These are phyloP conservation scores for Bolboschoenoplectus hybrid DNA, from an alignment of 202 grass and related monocot species.

Conservation along the genomic window DNA sequence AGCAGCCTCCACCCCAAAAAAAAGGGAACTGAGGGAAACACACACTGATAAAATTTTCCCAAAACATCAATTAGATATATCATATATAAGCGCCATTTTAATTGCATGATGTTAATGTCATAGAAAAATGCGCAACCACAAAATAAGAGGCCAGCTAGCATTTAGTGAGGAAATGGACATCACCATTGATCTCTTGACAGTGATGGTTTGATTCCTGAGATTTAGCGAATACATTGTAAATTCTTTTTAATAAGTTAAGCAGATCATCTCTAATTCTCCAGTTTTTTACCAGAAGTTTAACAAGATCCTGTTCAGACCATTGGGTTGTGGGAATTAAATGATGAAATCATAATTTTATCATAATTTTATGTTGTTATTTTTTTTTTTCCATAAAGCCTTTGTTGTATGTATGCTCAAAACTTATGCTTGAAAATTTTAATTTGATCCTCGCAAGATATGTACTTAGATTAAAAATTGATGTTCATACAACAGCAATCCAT, in stretches of 20 bases:
- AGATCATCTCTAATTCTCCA: too few relatives aligned
- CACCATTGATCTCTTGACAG: neutral
- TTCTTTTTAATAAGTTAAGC: neutral
- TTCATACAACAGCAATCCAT: too few relatives aligned
- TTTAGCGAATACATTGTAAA: neutral
- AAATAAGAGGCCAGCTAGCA: neutral
- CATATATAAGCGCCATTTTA: neutral
- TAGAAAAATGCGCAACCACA: neutral
- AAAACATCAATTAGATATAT: neutral
- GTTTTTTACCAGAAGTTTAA: too few relatives aligned
- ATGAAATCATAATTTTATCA: too few relatives aligned
- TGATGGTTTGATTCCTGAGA: neutral
- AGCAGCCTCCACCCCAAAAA: neutral
- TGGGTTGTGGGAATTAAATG: too few relatives aligned
- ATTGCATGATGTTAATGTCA: constrained; percentile 11
- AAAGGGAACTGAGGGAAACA: neutral
- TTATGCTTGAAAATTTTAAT: too few relatives aligned
- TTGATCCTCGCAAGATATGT: too few relatives aligned
- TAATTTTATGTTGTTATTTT: too few relatives aligned
- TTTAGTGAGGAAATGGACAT: neutral
- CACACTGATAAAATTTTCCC: neutral
- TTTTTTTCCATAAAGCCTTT: too few relatives aligned
- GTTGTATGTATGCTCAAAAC: too few relatives aligned
- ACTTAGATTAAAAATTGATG: too few relatives aligned
- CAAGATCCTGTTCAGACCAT: too few relatives aligned